Evolutionary conservation across 345 rosid genomes (phyloP).

Genomic region (Eucalyptus brandiana): DNA sequence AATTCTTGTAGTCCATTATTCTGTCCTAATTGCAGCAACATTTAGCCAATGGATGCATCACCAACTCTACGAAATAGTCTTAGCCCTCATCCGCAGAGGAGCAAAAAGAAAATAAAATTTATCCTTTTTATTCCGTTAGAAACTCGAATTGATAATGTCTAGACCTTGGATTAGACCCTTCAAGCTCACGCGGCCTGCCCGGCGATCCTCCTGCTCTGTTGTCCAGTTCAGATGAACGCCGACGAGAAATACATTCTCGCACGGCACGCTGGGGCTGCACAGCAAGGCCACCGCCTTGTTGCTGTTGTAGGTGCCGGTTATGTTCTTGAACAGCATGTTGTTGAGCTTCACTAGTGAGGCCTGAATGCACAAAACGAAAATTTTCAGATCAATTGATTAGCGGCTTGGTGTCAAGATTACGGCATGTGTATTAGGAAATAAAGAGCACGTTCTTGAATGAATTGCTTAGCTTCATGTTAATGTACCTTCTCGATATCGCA

Average conservation of each 20-base stretch:
- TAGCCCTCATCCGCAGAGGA: neutral
- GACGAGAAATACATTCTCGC: conserved; percentile 19
- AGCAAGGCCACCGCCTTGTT: conserved; percentile 13
- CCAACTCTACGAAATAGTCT: neutral
- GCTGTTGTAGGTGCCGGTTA: conserved; percentile 36
- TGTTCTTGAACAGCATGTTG: conserved; percentile 24
- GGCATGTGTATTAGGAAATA: neutral
- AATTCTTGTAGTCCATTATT: neutral
- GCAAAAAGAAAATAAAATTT: neutral
- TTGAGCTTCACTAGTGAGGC: conserved; percentile 36
- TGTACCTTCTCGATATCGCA: conserved; percentile 12
- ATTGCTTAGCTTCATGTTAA: neutral
- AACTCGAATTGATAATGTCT: conserved; percentile 6
- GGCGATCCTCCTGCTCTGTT: neutral
- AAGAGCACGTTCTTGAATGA: neutral
- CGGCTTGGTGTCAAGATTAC: neutral
- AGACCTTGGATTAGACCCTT: conserved; percentile 19
- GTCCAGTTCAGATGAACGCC: conserved; percentile 8
- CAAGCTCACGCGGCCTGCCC: conserved; percentile 1
- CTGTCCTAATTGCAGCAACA: neutral
- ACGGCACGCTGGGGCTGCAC: conserved; percentile 35
- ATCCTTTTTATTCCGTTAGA: neutral
- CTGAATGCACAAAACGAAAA: neutral
- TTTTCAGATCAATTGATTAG: neutral
- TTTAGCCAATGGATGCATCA: neutral